Base-by-base conservation (phyloP, 1,139 yeast genomes). In the Pichia sp. region DNA sequence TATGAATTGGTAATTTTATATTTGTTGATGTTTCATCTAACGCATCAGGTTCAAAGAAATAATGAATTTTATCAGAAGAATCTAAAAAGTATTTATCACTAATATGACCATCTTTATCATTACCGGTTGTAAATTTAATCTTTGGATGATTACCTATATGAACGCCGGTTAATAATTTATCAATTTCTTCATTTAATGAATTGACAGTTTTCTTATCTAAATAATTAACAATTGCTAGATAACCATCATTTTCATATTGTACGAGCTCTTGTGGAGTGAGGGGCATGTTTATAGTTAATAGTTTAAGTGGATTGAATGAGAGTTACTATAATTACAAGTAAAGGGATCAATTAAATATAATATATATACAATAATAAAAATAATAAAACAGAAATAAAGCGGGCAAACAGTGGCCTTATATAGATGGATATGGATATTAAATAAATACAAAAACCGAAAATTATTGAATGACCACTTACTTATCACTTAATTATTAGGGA, bases 31-130 rank as follows among this genome's bases (percentile, higher is more conserved):
- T 18, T 18, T 9, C 27, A 27, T 9, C 18, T 27, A 36, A 36
- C 7, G 94, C 89, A 58, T 78, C 88, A 4, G 78, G 78, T 57
- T 86, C 95, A 54, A 86, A 80, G 66, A 86, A 86, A 61, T 69
- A 86, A 5, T 80, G 74, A 5, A 86, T 71, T 55, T 85, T 84
- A 58, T 86, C 86, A 0, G 87, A 73, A 2, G 90, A 82, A 40
- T 78, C 74, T 43, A 85, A 67, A 62, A 86, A 86, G 64, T 86
- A 86, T 34, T 76, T 72, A 63, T 86, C 92, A 1, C 94, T 92
- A 42, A 86, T 74, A 59, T 84, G 92, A 11, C 65, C 64, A 4
- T 62, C 62, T 37, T 64, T 60, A 38, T 76, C 78, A 31, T 75
- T 79, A 26, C 52, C 54, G 1, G 94, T 85, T 45, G 81, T 78